Percentiles rank a stretch among this genome's conserved stretches.
phyloP scores from a whole-genome alignment of 768 basidiomycete genomes.

The Naganishia vishniacii region DNA sequence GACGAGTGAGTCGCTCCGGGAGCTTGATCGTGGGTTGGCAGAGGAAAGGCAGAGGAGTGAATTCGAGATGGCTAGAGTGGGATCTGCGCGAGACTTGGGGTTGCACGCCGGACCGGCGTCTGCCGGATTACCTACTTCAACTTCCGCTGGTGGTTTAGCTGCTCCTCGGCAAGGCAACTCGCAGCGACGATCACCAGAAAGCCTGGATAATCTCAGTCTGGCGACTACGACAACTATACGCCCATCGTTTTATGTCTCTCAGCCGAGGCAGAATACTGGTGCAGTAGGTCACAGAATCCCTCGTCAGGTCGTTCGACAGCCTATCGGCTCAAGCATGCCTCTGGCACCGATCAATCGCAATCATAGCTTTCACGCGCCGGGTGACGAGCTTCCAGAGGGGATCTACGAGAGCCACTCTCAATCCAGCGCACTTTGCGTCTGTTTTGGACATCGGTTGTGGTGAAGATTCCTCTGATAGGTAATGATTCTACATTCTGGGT shows the following conservation, averaged over 20 bases:
- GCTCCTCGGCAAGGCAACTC: neutral
- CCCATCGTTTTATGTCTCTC: neutral
- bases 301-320: neutral
- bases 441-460: slow-evolving; percentile 9
- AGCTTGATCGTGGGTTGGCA: neutral
- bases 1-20: slow-evolving; percentile 8
- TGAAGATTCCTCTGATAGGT: neutral
- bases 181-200: neutral
- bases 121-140: too few species aligned
- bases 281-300: neutral
- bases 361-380: neutral
- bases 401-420: neutral
- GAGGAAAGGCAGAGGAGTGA: neutral
- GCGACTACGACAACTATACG: slow-evolving; percentile 13
- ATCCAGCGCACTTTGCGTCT: neutral
- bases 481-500: neutral
- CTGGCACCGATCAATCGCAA: neutral
- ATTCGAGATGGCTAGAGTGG: neutral
- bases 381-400: slow-evolving; percentile 6
- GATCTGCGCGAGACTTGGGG: too few species aligned
- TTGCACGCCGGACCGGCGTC: too few species aligned
- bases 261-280: neutral
- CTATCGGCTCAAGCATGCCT: neutral
- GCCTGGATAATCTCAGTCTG: slow-evolving; percentile 11
- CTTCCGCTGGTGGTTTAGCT: neutral